Evolutionary conservation across 2,329 filamentous ascomycete species (phyloP), one percentile per base, ranked within the genome.

Genomic region (Talaromyces sp.): DNA sequence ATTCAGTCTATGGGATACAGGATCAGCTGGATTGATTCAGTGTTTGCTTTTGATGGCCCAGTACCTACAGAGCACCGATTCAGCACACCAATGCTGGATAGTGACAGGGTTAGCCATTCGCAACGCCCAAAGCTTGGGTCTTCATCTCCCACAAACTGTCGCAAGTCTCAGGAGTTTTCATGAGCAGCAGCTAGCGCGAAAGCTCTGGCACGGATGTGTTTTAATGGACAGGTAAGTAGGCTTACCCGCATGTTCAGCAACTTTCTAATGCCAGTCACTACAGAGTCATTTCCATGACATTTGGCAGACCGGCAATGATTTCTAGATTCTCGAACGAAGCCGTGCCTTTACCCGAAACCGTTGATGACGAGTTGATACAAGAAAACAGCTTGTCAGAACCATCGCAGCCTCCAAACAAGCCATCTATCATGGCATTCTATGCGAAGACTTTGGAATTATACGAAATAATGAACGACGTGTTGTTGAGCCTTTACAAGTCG

Each of bases 11-110:
- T 78, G 76, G 72, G 70, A 78, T 10, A 65, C 70, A 0, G 75
- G 73, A 0, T 80, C 77, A 0, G 58, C 76, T 0, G 75, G 75
- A 39, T 50, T 78, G 1, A 75, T 81, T 1, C 78, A 81, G 56
- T 79, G 74, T 40, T 63, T 80, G 1, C 61, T 81, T 0, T 64
- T 81, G 4, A 77, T 78, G 54, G 76, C 74, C 10, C 78, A 79
- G 40, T 81, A 80, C 52, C 62, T 80, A 0, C 79, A 80, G 39
- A 78, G 78, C 41, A 80, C 78, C 0, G 73, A 77, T 11, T 73
- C 73, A 5, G 73, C 76, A 0, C 75, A 80, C 52, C 74, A 78
- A 51, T 80, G 76, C 1, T 81, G 78, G 79, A 79, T 80, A 64
- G 71, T 77, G 4, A 74, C 77, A 0, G 78, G 78, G 0, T 66